Conservation (phyloP, 805 yeast genomes). For the Lachancea nothofagi region DNA sequence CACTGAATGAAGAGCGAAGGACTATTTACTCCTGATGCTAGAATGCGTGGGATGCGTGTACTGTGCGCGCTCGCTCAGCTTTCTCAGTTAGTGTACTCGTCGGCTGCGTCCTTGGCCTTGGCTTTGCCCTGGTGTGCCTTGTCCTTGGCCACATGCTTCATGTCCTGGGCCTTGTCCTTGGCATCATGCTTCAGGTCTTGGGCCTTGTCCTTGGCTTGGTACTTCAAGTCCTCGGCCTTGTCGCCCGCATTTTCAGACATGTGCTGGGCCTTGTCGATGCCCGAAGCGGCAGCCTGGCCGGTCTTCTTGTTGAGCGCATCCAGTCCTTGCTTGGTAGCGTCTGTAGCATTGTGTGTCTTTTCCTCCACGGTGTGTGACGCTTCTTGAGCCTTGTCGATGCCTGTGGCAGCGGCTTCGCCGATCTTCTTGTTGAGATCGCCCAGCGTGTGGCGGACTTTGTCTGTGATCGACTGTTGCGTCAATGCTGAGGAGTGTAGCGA, state of each 20-base stretch:
- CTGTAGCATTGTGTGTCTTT: constrained; percentile 7
- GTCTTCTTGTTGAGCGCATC: constrained; percentile 22
- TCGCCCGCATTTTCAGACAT: constrained; percentile 9
- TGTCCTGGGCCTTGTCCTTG: constrained; percentile 13
- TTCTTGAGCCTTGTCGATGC: constrained; percentile 24
- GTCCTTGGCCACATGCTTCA: constrained; percentile 9
- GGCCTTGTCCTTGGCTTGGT: constrained; percentile 1
- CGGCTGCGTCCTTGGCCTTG: constrained; percentile 2
- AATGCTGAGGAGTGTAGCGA: constrained; percentile 8
- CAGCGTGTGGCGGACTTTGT: constrained; percentile 19
- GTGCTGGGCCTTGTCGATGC: constrained; percentile 25
- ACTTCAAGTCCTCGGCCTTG: constrained; percentile 6
- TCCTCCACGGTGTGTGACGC: constrained; percentile 14
- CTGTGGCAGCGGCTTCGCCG: constrained; percentile 24
- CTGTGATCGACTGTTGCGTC: constrained; percentile 5
- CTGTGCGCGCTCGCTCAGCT: background rate
- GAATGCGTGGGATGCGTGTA: no score
- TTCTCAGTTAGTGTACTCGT: no score
- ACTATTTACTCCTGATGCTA: no score
- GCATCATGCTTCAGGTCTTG: constrained; percentile 9
- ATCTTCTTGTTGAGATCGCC: constrained; percentile 23
- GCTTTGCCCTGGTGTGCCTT: constrained; percentile 11
- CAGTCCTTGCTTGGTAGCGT: constrained; percentile 17
- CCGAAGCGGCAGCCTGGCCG: constrained; percentile 23
- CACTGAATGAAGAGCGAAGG: no score